Percentiles rank a stretch among this genome's conserved stretches.
phyloP scores from a whole-genome alignment of 2,329 filamentous ascomycete genomes.

The Annulohypoxylon truncatum region DNA sequence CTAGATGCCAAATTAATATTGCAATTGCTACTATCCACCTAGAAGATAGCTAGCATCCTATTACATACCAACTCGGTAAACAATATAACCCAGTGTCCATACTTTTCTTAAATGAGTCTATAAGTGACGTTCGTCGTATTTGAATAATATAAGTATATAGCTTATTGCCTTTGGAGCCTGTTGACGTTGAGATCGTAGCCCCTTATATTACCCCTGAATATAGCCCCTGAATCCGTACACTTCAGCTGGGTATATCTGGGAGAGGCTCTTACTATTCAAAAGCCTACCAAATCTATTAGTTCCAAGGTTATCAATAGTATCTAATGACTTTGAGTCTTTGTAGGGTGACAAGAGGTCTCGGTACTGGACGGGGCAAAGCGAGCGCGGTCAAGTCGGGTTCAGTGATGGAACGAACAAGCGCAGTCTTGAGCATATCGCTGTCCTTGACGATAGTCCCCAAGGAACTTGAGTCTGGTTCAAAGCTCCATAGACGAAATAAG shows the following conservation, averaged over 20 bases:
- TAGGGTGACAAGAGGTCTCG: not conserved
- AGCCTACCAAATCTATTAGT: not conserved
- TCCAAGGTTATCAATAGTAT: not conserved
- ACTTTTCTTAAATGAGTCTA: not conserved
- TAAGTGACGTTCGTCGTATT: not conserved
- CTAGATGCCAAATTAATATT: no score
- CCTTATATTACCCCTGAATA: not conserved
- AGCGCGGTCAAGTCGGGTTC: not conserved
- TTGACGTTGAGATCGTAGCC: not conserved
- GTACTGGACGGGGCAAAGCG: not conserved
- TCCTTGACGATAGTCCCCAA: not conserved
- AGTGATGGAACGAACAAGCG: conserved; percentile 8
- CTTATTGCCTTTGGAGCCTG: not conserved
- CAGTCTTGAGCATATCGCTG: not conserved
- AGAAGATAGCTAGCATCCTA: not conserved
- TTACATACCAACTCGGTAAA: not conserved
- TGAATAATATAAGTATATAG: not conserved
- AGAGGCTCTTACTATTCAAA: not conserved
- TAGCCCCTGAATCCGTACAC: not conserved
- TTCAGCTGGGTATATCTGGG: no score
- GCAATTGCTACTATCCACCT: no score
- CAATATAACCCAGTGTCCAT: not conserved
- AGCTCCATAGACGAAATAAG: no score
- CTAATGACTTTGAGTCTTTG: not conserved
- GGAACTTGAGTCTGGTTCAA: not conserved